Evolutionary conservation across 2,329 filamentous ascomycete species (phyloP), one percentile per base, ranked within the genome.

Genomic region (Ceratocystis cubensis): DNA sequence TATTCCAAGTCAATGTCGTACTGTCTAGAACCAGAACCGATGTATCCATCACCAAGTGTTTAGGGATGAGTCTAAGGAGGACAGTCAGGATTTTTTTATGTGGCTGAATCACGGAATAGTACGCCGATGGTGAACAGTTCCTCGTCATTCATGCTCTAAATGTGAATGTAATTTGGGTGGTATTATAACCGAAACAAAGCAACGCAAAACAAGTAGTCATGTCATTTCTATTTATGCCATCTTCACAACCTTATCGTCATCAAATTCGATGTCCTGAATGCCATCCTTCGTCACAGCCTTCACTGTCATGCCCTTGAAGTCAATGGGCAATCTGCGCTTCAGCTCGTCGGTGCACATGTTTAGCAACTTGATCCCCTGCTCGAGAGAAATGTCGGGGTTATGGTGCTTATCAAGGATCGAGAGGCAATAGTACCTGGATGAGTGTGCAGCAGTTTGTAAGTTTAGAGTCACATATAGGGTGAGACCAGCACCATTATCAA

Each of bases 401-500:
- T 99, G 94, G 76, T 99, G 94, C 81, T 99, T 99, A 80, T 99
- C 94, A 64, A 99, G 85, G 72, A 96, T 95, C 5, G 91, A 95
- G 69, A 99, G 83, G 77, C 94, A 99, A 82, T 99, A 99, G 82
- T 97, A 97, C 78, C 87, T 91, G 69, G 44, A 28, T 13, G 63
- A 10, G 65, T 69, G 44, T 20, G 3, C 50, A 22, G 33, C 62
- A 20, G 45, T 30, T 33, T 37, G 56, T 59, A 8, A 59, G 48
- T 53, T 28, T 28, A 20, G 10, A 41, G 37, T 15, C 10, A 41
- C 37, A 41, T 41, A 5, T 41, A 15, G 10, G 37, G 37, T 5
- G 37, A 13, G 10, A 41, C 37, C 37, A 41, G 37, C 37, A 41
- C 37, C 13, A 3, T 15, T 41, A 41, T 41, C 37, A 41, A 41